Evolutionary conservation across 2,329 filamentous ascomycete genomes (phyloP), one percentile per base, ranked within the genome.

Genomic region (Aspergillus floridensis): DNA sequence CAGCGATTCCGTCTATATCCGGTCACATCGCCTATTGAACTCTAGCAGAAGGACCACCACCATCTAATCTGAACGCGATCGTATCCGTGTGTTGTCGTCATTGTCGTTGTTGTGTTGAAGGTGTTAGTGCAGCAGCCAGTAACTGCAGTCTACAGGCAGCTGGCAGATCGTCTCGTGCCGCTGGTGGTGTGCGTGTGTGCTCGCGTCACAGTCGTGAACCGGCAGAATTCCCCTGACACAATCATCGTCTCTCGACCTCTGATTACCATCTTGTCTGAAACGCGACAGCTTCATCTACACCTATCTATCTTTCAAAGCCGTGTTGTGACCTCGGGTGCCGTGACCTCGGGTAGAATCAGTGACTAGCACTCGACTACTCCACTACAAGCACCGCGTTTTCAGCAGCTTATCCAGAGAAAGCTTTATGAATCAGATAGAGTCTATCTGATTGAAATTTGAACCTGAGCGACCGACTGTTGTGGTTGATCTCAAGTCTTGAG

Each of bases 401-500:
- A 44, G 16, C 14, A 44, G 16, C 38, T 19, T 16, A 19, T 8
- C 38, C 38, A 14, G n/a, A 19, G 38, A 44, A 44, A 44, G 14
- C 14, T 16, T 44, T 5, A 5, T 19, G 4, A 44, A 2, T 3
- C 38, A 44, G 38, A 19, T 3, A 44, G 14, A 44, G 16, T 19
- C 16, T 21, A 16, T 26, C 38, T 52, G 48, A 22, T 32, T 47
- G 41, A 26, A 46, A 47, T 41, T 12, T 14, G 22, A 44, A 21
- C n/a, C 24, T 16, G 47, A 49, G 50, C 41, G 50, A 49, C 49
- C 29, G 22, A 53, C 22, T 19, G 19, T 57, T 32, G 41, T 41
- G 32, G 31, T 51, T 52, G 48, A 49, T 59, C 50, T 56, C 55
- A 21, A 49, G 38, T 35, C n/a, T 59, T 49, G 47, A n/a, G 32